Percentiles rank a stretch among this genome's conserved stretches.
Conservation (phyloP, 169 alveolate species). For the Eimeria necatrix region DNA sequence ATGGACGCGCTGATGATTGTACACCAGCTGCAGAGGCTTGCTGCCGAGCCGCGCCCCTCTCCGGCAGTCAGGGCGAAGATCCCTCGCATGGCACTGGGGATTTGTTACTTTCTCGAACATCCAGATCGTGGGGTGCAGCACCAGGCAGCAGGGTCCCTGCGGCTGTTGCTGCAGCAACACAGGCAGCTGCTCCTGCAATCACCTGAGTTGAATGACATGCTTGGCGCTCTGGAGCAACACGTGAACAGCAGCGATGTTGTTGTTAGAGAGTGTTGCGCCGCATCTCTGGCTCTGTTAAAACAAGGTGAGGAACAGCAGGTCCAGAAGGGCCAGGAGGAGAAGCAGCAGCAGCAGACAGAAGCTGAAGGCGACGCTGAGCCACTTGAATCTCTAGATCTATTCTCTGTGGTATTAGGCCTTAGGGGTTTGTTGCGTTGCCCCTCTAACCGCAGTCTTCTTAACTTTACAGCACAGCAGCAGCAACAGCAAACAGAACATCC, state of each 20-base stretch:
- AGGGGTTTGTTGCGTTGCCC: conserved; percentile 68
- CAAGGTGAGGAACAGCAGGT: neutral
- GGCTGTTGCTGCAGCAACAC: conserved; percentile 52
- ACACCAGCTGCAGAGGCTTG: conserved; percentile 80
- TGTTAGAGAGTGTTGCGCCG: conserved; percentile 60
- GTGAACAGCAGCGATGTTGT: conserved; percentile 52
- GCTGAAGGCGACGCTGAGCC: conserved; percentile 12
- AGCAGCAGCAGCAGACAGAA: conserved; percentile 51
- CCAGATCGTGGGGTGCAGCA: conserved; percentile 80
- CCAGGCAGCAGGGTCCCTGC: conserved; percentile 76
- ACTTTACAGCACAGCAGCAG: conserved; percentile 43
- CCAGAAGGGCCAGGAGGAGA: conserved; percentile 9
- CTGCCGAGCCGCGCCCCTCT: conserved; percentile 74
- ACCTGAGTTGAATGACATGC: conserved; percentile 59
- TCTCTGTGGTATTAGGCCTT: conserved; percentile 67
- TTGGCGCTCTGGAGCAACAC: conserved; percentile 60
- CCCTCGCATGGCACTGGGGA: conserved; percentile 75
- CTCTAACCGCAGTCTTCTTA: conserved; percentile 55
- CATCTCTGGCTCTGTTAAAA: conserved; percentile 39
- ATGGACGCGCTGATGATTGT: conserved; percentile 80
- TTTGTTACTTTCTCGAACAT: conserved; percentile 78
- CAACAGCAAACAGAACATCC: neutral
- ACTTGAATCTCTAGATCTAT: conserved; percentile 59
- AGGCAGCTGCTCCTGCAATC: conserved; percentile 34
- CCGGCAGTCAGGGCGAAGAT: conserved; percentile 77